Percentiles rank a stretch among this genome's conserved stretches.
Conservation (phyloP, 345 rosid genomes). For the Populus nigra region DNA sequence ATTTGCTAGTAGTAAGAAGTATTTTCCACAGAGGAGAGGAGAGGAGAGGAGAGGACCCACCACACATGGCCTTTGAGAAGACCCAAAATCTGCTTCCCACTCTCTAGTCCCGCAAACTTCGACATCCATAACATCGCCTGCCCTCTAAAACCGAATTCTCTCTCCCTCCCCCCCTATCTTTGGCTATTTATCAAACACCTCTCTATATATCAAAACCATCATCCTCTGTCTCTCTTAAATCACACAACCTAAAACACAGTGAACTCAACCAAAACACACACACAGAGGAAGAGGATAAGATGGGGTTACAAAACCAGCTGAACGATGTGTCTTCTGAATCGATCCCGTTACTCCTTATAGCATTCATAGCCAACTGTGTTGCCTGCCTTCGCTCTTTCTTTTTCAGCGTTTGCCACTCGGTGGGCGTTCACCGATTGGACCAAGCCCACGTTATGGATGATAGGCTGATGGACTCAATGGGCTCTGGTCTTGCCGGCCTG, state of each 20-base stretch:
- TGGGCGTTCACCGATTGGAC: slow-evolving; percentile 21
- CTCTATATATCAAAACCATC: not conserved
- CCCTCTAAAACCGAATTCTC: not conserved
- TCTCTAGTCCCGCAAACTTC: slow-evolving; percentile 4
- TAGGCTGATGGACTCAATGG: slow-evolving; percentile 19
- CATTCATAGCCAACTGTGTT: slow-evolving; percentile 56
- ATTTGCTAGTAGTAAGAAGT: not conserved
- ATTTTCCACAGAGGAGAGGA: not conserved
- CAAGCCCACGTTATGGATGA: slow-evolving; percentile 20
- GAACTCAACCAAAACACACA: not conserved
- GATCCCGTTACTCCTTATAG: slow-evolving; percentile 56
- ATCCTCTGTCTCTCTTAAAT: not conserved
- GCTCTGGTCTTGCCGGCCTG: slow-evolving; percentile 55
- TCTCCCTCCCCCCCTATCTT: not conserved
- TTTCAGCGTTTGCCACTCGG: slow-evolving; percentile 25
- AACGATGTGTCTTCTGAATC: slow-evolving; percentile 80
- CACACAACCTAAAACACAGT: not conserved
- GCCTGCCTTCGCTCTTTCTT: slow-evolving; percentile 48
- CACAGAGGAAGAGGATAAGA: slow-evolving; percentile 11
- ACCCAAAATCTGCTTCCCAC: not conserved
- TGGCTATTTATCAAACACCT: not conserved
- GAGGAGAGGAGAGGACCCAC: slow-evolving; percentile 3
- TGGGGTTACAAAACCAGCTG: slow-evolving; percentile 74
- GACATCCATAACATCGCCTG: not conserved
- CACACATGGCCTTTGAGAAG: slow-evolving; percentile 6